These are phyloP conservation scores for Alloteropsis semialata DNA, from an alignment of 176 grass and related monocot species.

Conservation along the genomic window DNA sequence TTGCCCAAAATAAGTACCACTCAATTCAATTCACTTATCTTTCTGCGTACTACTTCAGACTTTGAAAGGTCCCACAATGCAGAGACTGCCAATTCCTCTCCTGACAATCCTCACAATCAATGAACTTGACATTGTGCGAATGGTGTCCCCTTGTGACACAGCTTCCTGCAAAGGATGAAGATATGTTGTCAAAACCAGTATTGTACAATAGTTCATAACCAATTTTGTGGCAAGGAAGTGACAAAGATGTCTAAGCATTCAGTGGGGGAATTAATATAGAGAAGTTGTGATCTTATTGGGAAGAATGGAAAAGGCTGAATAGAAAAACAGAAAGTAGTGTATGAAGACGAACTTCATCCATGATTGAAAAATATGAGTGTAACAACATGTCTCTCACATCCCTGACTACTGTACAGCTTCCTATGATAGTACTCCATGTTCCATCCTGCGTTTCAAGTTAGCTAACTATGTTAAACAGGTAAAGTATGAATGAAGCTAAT, in stretches of 20 bases:
- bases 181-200: neutral
- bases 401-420: constrained; percentile 71
- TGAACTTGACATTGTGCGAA: constrained; percentile 52
- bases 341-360: constrained; percentile 71
- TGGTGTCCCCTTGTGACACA: constrained; percentile 34
- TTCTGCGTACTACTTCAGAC: constrained; percentile 39
- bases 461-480: constrained; percentile 12
- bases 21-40: constrained; percentile 45
- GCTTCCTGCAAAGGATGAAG: constrained; percentile 36
- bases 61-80: constrained; percentile 57
- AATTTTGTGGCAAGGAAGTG: too few species aligned
- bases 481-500: neutral
- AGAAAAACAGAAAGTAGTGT: constrained; percentile 25
- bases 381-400: constrained; percentile 72
- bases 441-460: too few species aligned
- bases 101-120: constrained; percentile 39
- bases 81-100: constrained; percentile 54
- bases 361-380: constrained; percentile 81
- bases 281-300: neutral
- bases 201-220: neutral
- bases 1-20: constrained; percentile 55
- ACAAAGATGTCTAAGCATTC: too few species aligned
- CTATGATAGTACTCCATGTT: constrained; percentile 80
- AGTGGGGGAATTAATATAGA: neutral
- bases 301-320: neutral